Percentiles rank a stretch among this genome's conserved stretches.
These are phyloP conservation scores for Aegilops tauschii DNA, from an alignment of 176 grass and related monocot genomes.

Conservation along the genomic window DNA sequence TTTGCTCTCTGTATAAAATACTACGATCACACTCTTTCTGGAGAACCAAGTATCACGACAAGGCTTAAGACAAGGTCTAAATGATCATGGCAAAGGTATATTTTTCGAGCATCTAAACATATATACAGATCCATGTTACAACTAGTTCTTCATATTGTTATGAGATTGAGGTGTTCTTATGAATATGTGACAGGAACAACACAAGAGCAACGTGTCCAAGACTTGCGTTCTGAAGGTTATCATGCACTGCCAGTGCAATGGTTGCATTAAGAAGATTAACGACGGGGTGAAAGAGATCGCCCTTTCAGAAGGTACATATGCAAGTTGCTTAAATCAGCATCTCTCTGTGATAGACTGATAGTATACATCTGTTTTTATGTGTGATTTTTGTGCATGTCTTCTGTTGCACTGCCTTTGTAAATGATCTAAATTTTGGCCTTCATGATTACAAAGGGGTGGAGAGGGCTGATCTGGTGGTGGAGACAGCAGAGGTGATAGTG, in stretches of 20 bases:
- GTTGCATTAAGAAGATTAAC: slow-evolving; percentile 43
- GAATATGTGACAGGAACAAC: slow-evolving; percentile 9
- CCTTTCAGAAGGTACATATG: slow-evolving; percentile 29
- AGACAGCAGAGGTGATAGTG: slow-evolving; percentile 32
- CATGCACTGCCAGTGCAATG: slow-evolving; percentile 46
- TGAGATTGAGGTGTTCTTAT: not conserved
- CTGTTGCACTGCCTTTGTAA: not conserved
- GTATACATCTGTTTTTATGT: not conserved
- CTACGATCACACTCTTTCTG: not conserved
- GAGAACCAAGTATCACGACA: not conserved
- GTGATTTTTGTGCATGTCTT: not conserved
- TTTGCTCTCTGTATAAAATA: slow-evolving; percentile 26
- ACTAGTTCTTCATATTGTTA: not conserved
- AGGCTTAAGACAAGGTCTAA: not conserved
- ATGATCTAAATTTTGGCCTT: not conserved
- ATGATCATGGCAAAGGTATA: slow-evolving; percentile 31
- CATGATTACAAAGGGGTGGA: slow-evolving; percentile 26
- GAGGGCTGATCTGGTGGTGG: slow-evolving; percentile 7
- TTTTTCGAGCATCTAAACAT: not conserved
- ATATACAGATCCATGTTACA: not conserved
- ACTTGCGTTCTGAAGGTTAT: slow-evolving; percentile 12
- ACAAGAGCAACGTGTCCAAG: not conserved
- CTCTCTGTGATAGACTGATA: not conserved
- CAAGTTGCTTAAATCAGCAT: not conserved
- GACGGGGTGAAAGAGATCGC: slow-evolving; percentile 28